These are phyloP conservation scores for Paramecium tetraurelia DNA, from an alignment of 73 alveolate genomes.

Conservation along the genomic window DNA sequence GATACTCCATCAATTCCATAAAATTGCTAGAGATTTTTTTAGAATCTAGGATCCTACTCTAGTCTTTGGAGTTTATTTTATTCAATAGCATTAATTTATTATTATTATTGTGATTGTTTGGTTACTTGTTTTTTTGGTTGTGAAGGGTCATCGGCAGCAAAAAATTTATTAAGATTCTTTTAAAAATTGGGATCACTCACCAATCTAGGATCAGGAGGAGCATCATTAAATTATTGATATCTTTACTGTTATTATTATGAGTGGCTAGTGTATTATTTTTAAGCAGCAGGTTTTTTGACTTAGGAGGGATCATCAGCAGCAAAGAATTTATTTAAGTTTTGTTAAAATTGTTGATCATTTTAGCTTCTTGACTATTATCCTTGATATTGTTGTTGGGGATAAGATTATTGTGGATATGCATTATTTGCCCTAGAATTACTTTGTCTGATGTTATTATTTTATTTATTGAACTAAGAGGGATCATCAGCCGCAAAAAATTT, in stretches of 20 bases:
- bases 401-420: not conserved
- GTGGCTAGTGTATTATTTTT: not conserved
- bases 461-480: not conserved
- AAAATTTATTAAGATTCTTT: constrained; percentile 11
- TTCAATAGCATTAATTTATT: not conserved
- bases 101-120: not conserved
- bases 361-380: not conserved
- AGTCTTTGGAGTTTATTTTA: not conserved
- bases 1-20: constrained; percentile 4
- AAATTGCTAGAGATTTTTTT: not conserved
- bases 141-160: constrained; percentile 30
- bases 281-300: not conserved
- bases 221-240: not conserved
- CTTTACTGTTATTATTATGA: not conserved
- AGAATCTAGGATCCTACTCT: not conserved
- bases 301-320: constrained; percentile 26
- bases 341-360: constrained; percentile 8
- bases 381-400: not conserved
- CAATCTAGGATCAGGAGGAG: not conserved
- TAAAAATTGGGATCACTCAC: not conserved
- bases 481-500: constrained; percentile 46
- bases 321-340: constrained; percentile 1
- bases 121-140: not conserved
- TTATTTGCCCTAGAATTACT: not conserved
- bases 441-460: not conserved